These are phyloP conservation scores for Cyphellophora europaea DNA, from an alignment of 2,329 filamentous ascomycete species.

Conservation along the genomic window DNA sequence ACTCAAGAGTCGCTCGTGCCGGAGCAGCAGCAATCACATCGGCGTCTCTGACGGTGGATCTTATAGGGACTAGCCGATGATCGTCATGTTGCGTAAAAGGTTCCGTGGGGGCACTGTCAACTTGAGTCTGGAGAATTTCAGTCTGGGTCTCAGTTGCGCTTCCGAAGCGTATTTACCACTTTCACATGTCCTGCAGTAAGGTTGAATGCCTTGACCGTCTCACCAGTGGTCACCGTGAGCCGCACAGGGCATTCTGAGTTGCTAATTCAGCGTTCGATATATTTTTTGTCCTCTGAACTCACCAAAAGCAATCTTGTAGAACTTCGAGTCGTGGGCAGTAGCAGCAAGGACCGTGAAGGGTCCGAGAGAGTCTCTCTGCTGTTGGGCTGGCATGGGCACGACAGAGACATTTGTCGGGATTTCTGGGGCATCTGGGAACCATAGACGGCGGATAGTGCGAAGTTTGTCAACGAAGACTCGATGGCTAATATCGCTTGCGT, in stretches of 20 bases:
- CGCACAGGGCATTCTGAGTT: no score
- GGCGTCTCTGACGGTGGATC: no score
- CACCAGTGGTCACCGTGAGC: no score
- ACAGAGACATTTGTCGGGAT: neutral
- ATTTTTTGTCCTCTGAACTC: neutral
- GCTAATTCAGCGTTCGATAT: neutral
- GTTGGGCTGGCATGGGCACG: neutral
- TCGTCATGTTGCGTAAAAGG: no score
- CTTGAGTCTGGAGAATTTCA: no score
- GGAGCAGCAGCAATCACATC: neutral
- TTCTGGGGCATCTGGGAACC: neutral
- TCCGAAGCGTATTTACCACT: no score
- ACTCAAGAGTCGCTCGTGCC: neutral
- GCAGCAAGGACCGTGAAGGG: neutral
- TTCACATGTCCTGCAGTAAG: no score
- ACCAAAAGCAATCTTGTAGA: no score
- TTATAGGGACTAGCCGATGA: no score
- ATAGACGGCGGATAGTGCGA: neutral
- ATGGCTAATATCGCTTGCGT: neutral
- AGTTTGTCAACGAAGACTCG: neutral
- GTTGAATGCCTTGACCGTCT: no score
- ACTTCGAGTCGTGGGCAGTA: neutral
- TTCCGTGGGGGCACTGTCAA: no score
- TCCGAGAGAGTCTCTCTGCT: neutral
- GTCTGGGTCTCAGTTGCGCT: no score